Conservation (phyloP, 148 eudicot genomes). For the Rhododendron simsii region DNA sequence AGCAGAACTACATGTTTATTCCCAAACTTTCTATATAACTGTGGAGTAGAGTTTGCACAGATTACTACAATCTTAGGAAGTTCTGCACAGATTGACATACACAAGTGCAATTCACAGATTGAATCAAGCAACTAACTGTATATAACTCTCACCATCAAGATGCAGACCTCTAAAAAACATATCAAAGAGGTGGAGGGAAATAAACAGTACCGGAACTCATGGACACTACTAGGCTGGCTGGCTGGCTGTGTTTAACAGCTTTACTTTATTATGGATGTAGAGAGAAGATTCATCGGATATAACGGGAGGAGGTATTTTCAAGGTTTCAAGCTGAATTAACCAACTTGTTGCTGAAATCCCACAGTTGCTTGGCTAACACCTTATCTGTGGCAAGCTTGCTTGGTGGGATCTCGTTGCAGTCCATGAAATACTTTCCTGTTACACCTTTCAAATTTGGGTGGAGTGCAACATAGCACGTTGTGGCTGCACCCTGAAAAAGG, state of each 20-base stretch:
- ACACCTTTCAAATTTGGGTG: constrained; percentile 54
- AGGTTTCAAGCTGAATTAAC: constrained; percentile 32
- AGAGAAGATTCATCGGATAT: background rate
- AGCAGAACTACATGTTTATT: background rate
- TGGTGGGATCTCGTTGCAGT: constrained; percentile 59
- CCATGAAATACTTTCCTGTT: constrained; percentile 60
- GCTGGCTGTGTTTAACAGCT: background rate
- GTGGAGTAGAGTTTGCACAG: background rate
- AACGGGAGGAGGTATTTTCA: background rate
- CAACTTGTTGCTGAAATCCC: constrained; percentile 74
- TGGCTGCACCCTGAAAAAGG: constrained; percentile 62
- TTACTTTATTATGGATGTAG: background rate
- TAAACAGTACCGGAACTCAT: background rate
- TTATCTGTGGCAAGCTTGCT: constrained; percentile 43
- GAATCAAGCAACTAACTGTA: background rate
- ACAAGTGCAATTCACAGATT: background rate
- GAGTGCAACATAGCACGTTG: constrained; percentile 69
- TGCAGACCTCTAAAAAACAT: background rate
- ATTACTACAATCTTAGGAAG: background rate
- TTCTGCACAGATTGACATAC: background rate
- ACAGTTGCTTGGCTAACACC: constrained; percentile 52
- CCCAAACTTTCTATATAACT: background rate
- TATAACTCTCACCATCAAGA: background rate
- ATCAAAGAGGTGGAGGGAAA: background rate
- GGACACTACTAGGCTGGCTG: background rate